A percentile compares a stretch with the other conserved stretches of the same genome.
Conservation (phyloP, 2,329 filamentous ascomycete genomes). For the Cladophialophora immunda region DNA sequence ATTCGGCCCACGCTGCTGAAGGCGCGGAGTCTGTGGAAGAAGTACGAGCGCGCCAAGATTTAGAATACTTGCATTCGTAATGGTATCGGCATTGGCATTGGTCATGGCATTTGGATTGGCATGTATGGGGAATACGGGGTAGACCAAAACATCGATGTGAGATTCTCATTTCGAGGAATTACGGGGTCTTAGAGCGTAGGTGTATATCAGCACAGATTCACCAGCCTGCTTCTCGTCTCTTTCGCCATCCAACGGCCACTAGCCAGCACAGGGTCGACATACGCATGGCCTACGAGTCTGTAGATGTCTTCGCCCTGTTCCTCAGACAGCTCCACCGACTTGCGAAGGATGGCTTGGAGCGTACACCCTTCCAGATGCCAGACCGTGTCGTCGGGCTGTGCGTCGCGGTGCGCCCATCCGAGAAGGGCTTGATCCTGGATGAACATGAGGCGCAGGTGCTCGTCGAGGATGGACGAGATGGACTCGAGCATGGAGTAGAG, state of each 20-base stretch:
- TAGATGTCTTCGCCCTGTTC: conserved; percentile 20
- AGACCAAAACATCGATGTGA: background rate
- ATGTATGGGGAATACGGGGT: no score
- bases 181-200: no score
- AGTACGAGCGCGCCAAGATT: conserved; percentile 30
- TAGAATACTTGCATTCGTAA: no score
- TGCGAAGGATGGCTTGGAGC: conserved; percentile 29
- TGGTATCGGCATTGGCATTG: no score
- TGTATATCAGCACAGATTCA: conserved; percentile 36
- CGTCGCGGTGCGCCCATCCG: conserved; percentile 33
- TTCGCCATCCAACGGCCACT: conserved; percentile 32
- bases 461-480: conserved; percentile 25
- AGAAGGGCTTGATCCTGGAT: conserved; percentile 28
- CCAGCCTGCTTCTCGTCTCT: conserved; percentile 23
- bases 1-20: conserved; percentile 36
- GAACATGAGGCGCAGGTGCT: conserved; percentile 29
- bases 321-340: conserved; percentile 15
- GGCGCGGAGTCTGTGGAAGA: conserved; percentile 38
- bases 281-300: conserved; percentile 29
- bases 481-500: conserved; percentile 26
- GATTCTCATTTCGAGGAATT: background rate
- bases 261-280: conserved; percentile 32
- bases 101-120: background rate
- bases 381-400: conserved; percentile 26
- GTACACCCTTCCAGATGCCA: conserved; percentile 36